These are phyloP conservation scores for Nepenthes mirabilis DNA, from an alignment of 148 eudicot genomes.

Conservation along the genomic window DNA sequence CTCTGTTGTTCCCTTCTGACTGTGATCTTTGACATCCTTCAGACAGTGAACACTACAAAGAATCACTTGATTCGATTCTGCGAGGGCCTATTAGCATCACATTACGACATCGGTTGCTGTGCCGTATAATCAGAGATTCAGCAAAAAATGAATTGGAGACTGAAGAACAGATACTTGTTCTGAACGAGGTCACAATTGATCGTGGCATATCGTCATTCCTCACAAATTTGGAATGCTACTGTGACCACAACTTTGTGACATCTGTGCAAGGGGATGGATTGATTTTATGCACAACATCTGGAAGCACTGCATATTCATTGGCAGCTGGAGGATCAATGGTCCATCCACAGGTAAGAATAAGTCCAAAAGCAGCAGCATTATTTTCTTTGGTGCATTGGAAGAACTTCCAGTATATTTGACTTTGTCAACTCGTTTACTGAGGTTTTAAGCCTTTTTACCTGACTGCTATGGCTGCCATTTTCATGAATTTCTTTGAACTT, in stretches of 20 bases:
- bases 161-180: conserved; percentile 73
- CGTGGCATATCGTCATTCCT: conserved; percentile 90
- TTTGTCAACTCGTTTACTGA: no score
- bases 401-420: neutral
- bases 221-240: conserved; percentile 89
- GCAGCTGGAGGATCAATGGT: conserved; percentile 99
- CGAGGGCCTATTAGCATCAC: conserved; percentile 83
- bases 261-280: conserved; percentile 97
- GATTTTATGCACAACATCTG: conserved; percentile 88
- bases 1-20: conserved; percentile 1
- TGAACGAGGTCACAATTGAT: conserved; percentile 93
- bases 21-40: conserved; percentile 37
- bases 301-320: conserved; percentile 94
- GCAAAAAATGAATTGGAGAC: conserved; percentile 65
- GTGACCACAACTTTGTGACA: conserved; percentile 78
- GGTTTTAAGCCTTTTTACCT: no score
- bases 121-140: conserved; percentile 57
- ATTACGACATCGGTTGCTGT: conserved; percentile 79
- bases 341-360: conserved; percentile 70
- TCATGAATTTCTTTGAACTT: no score
- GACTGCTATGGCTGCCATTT: no score
- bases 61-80: conserved; percentile 58
- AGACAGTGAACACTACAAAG: conserved; percentile 83
- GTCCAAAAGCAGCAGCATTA: conserved; percentile 3
- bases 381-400: neutral